Percentiles rank a stretch among this genome's conserved stretches.
Conservation (phyloP, 2,329 filamentous ascomycete species). For the Paraphaeosphaeria minitans region DNA sequence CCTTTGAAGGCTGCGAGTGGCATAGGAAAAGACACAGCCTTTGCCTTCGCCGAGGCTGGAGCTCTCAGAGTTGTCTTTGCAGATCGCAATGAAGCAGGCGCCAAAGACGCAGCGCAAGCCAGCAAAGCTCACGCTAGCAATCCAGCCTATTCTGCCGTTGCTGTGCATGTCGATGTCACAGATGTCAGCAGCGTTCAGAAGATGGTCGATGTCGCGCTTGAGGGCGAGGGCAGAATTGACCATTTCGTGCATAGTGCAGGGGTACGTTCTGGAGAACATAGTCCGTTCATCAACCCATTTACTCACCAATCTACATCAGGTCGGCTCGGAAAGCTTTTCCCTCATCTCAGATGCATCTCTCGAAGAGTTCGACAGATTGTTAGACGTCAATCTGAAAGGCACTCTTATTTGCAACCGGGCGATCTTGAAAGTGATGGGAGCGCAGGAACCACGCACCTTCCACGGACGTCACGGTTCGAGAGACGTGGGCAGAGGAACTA, state of each 20-base stretch:
- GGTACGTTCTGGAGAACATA: slow-evolving; percentile 9
- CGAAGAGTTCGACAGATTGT: background rate
- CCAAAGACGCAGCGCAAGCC: slow-evolving; percentile 13
- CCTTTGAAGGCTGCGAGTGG: slow-evolving; percentile 6
- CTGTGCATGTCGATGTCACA: slow-evolving; percentile 32
- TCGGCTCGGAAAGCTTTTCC: too few relatives aligned
- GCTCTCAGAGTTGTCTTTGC: slow-evolving; percentile 11
- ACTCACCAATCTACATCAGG: too few relatives aligned
- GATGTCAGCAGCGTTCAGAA: slow-evolving; percentile 23
- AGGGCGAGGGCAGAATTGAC: slow-evolving; percentile 31
- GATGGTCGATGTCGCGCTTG: slow-evolving; percentile 26
- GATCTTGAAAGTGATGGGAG: slow-evolving; percentile 2
- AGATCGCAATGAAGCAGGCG: slow-evolving; percentile 10
- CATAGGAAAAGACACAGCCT: slow-evolving; percentile 13
- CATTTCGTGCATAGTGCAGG: slow-evolving; percentile 31
- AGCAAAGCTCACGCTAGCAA: slow-evolving; percentile 30
- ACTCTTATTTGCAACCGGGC: slow-evolving; percentile 3
- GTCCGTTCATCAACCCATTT: background rate
- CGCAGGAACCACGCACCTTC: slow-evolving; percentile 4
- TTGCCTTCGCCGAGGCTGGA: slow-evolving; percentile 17
- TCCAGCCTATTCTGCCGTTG: slow-evolving; percentile 26
- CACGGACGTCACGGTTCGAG: slow-evolving; percentile 1
- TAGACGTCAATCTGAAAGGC: slow-evolving; percentile 6
- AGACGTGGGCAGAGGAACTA: slow-evolving; percentile 13
- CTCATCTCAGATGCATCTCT: too few relatives aligned